Percentiles rank a stretch among this genome's conserved stretches.
phyloP scores from a whole-genome alignment of 2,329 filamentous ascomycete species.

The Chalaropsis ovoidea region DNA sequence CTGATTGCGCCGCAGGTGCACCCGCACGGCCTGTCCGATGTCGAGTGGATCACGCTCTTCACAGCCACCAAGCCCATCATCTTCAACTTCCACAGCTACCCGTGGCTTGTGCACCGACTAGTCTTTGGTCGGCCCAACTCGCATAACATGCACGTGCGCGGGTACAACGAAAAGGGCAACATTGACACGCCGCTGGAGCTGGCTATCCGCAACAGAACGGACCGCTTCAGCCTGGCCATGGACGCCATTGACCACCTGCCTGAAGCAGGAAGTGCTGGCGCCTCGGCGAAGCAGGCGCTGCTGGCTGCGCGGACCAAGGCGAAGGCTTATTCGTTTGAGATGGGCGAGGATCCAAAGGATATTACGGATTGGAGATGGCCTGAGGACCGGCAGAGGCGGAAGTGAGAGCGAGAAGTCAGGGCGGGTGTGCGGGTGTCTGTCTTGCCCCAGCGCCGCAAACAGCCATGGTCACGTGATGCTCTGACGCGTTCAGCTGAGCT shows the following conservation, averaged over 20 bases:
- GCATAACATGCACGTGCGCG: constrained; percentile 60
- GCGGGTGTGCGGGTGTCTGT: too few relatives aligned
- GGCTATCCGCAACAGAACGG: constrained; percentile 66
- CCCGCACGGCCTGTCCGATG: constrained; percentile 59
- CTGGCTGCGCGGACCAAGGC: constrained; percentile 55
- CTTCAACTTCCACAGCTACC: constrained; percentile 80
- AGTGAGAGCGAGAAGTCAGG: too few relatives aligned
- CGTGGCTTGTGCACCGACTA: constrained; percentile 66
- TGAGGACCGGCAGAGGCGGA: constrained; percentile 33
- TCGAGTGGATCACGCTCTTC: constrained; percentile 59
- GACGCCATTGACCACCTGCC: constrained; percentile 62
- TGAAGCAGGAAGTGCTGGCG: constrained; percentile 52
- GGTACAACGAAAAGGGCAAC: constrained; percentile 75
- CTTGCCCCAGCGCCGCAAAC: neutral
- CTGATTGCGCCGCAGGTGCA: constrained; percentile 60
- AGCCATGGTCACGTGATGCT: too few relatives aligned
- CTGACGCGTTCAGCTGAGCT: neutral
- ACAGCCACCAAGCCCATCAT: constrained; percentile 61
- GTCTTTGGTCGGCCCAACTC: constrained; percentile 65
- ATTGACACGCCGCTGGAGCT: constrained; percentile 72
- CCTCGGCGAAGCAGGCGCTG: constrained; percentile 52
- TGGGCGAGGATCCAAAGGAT: constrained; percentile 57
- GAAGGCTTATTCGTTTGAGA: constrained; percentile 55
- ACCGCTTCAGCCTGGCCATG: constrained; percentile 67
- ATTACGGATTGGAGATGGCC: constrained; percentile 60